A percentile compares a stretch with the other conserved stretches of the same genome.
These are phyloP conservation scores for Komagataea norvegica DNA, from an alignment of 1,139 yeast genomes.

Conservation along the genomic window DNA sequence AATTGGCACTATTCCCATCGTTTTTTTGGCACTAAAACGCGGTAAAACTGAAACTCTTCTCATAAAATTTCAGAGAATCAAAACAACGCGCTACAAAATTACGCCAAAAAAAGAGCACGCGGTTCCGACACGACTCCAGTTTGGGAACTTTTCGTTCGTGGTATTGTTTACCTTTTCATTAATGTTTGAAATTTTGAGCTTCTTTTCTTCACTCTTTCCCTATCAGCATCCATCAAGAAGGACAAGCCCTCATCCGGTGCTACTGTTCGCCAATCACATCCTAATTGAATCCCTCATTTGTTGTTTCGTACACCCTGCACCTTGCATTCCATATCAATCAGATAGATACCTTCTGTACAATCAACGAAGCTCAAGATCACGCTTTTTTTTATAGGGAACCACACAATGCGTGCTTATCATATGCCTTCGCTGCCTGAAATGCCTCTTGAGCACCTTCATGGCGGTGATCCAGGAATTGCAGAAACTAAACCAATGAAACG, in stretches of 20 bases:
- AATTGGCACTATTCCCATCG: too few relatives aligned
- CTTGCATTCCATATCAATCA: too few relatives aligned
- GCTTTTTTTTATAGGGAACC: neutral
- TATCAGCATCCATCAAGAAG: neutral
- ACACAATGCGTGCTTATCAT: constrained; percentile 25
- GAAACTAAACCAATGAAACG: constrained; percentile 26
- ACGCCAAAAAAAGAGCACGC: neutral
- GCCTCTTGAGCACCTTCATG: constrained; percentile 18
- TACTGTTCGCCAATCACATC: too few relatives aligned
- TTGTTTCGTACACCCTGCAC: too few relatives aligned
- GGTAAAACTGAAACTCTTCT: neutral
- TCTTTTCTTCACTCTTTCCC: neutral
- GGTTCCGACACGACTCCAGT: neutral
- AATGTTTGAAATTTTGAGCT: neutral
- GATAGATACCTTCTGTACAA: neutral
- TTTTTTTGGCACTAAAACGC: constrained; percentile 1
- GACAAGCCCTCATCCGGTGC: too few relatives aligned
- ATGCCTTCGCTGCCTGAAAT: constrained; percentile 29
- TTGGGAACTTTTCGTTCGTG: neutral
- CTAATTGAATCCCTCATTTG: too few relatives aligned
- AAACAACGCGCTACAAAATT: neutral
- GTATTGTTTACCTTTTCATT: constrained; percentile 4
- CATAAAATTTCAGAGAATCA: neutral
- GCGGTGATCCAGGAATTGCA: constrained; percentile 8
- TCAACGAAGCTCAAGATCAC: neutral